phyloP scores from a whole-genome alignment of 2,329 filamentous ascomycete genomes.

The Clonostachys byssicola region DNA sequence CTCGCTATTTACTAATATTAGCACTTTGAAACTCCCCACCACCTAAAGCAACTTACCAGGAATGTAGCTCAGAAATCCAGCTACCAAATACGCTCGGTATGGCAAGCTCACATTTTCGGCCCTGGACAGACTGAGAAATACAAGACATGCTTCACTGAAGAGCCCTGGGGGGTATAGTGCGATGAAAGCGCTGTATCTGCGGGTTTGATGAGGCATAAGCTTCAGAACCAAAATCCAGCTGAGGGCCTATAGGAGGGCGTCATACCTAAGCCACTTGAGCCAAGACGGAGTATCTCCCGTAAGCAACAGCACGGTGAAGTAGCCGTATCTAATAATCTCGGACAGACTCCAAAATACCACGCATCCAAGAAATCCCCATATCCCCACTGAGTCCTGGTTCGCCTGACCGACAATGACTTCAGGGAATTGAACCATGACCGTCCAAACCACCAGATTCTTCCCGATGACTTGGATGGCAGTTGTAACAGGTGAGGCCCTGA shows the following conservation, averaged over 20 bases:
- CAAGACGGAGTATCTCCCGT: background rate
- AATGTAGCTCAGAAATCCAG: conserved; percentile 3
- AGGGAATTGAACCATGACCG: conserved; percentile 3
- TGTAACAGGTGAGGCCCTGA: conserved; percentile 1
- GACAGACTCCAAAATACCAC: conserved; percentile 2
- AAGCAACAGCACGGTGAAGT: conserved; percentile 1
- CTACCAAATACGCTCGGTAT: conserved; percentile 1
- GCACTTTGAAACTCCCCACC: background rate
- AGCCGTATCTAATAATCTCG: conserved; percentile 3
- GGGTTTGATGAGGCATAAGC: too few species aligned
- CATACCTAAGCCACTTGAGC: conserved; percentile 3
- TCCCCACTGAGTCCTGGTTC: background rate
- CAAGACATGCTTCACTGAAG: conserved; percentile 1
- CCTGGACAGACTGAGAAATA: background rate
- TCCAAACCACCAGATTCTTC: conserved; percentile 4
- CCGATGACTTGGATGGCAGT: conserved; percentile 5
- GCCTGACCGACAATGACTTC: conserved; percentile 2
- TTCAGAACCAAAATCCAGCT: too few species aligned
- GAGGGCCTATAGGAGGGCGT: too few species aligned
- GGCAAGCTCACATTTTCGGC: background rate
- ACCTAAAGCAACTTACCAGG: conserved; percentile 2
- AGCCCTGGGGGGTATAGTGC: conserved; percentile 2
- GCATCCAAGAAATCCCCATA: conserved; percentile 2
- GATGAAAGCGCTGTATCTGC: conserved; percentile 2
- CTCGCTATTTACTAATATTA: conserved; percentile 1